These are phyloP conservation scores for Vanrija humicola DNA, from an alignment of 1,284 basidiomycete species.

Conservation along the genomic window DNA sequence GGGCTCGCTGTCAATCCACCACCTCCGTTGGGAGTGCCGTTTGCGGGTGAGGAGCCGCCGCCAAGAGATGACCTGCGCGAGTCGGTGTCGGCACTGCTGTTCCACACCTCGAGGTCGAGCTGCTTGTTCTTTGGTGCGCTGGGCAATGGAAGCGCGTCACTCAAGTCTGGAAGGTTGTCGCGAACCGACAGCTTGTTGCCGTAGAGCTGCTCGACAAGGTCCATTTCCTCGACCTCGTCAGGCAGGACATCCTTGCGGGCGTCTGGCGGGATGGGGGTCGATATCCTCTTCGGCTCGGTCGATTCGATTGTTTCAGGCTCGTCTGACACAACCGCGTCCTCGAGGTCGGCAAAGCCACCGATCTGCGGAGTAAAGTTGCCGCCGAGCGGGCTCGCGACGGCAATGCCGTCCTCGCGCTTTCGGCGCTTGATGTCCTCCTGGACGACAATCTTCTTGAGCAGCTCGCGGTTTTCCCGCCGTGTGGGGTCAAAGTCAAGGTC, in stretches of 20 bases:
- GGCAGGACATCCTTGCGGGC: conserved; percentile 17
- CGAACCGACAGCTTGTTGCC: conserved; percentile 69
- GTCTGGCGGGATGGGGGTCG: neutral
- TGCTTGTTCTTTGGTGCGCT: conserved; percentile 82
- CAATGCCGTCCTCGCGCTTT: conserved; percentile 31
- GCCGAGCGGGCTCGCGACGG: neutral
- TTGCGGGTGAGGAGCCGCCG: neutral
- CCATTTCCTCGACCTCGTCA: conserved; percentile 76
- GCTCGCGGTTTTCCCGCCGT: conserved; percentile 77
- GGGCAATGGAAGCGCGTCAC: conserved; percentile 73
- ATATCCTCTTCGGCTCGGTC: neutral
- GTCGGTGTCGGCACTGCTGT: conserved; percentile 22
- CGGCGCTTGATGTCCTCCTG: conserved; percentile 58
- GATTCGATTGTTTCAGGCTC: neutral
- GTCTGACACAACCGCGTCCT: too few species aligned
- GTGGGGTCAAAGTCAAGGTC: conserved; percentile 92
- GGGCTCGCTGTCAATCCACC: neutral
- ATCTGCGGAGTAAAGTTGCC: too few species aligned
- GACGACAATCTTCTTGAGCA: conserved; percentile 74
- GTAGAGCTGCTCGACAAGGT: conserved; percentile 89
- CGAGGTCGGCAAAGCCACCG: too few species aligned
- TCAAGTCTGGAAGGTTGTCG: conserved; percentile 65
- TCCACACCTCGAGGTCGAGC: conserved; percentile 76
- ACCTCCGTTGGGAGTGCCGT: conserved; percentile 5
- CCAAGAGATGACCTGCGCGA: conserved; percentile 24